phyloP scores from a whole-genome alignment of 192 early-diverging fungal species.

The Coemansia sp. region DNA sequence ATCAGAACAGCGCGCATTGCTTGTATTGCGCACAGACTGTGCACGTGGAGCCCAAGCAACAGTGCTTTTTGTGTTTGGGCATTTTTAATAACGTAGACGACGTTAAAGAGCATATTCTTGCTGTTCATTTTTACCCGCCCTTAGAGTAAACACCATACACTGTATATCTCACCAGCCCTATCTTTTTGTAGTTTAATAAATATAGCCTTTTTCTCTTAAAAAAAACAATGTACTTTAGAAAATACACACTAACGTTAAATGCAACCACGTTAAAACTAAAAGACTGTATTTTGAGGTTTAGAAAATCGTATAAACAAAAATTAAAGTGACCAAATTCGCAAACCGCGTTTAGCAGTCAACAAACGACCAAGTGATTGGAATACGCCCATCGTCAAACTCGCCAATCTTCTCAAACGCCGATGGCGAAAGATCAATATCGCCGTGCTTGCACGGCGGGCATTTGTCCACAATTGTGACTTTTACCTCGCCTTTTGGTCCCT shows the following conservation, averaged over 20 bases:
- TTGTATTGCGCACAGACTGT: background rate
- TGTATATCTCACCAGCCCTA: no score
- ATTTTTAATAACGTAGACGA: conserved; percentile 33
- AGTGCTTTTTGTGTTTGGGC: conserved; percentile 31
- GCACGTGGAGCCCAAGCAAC: conserved; percentile 12
- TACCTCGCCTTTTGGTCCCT: conserved; percentile 48
- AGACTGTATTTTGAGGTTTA: background rate
- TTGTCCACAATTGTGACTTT: conserved; percentile 57
- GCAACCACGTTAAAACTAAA: background rate
- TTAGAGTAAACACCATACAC: conserved; percentile 14
- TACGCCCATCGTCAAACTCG: conserved; percentile 48
- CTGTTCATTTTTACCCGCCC: conserved; percentile 36
- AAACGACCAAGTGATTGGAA: conserved; percentile 57
- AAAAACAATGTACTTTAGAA: no score
- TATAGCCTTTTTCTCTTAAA: background rate
- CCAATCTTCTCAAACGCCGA: conserved; percentile 58
- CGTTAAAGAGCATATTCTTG: conserved; percentile 36
- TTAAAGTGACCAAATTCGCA: no score
- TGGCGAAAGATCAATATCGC: conserved; percentile 59
- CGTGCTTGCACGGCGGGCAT: conserved; percentile 55
- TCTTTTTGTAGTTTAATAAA: background rate
- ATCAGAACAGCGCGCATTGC: background rate
- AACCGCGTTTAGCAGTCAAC: conserved; percentile 32
- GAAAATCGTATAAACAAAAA: background rate
- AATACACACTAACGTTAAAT: background rate